These are phyloP conservation scores for Craspedostauros australis DNA, from an alignment of 108 stramenopile genomes.

Conservation along the genomic window DNA sequence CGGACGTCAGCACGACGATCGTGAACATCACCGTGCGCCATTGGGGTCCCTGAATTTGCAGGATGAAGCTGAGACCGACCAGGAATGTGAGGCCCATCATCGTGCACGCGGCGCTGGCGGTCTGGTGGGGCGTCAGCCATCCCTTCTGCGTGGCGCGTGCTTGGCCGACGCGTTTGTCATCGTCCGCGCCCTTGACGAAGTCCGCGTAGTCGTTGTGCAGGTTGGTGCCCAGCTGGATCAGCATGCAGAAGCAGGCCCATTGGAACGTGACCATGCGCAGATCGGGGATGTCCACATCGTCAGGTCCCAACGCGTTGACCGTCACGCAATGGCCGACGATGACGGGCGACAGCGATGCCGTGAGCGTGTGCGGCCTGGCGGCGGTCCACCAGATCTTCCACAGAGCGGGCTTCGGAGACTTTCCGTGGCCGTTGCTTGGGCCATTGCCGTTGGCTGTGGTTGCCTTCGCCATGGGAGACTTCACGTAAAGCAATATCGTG, in stretches of 20 bases:
- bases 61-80: constrained; percentile 47
- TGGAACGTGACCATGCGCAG: constrained; percentile 5
- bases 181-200: constrained; percentile 82
- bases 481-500: too few species aligned
- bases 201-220: constrained; percentile 91
- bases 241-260: constrained; percentile 43
- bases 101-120: constrained; percentile 44
- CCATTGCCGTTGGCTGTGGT: too few species aligned
- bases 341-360: constrained; percentile 68
- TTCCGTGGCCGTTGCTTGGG: too few species aligned
- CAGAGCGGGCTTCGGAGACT: constrained; percentile 37
- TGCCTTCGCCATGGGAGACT: too few species aligned
- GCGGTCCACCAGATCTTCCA: constrained; percentile 78
- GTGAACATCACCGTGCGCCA: constrained; percentile 1
- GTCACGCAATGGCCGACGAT: constrained; percentile 44
- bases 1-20: constrained; percentile 43
- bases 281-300: constrained; percentile 3
- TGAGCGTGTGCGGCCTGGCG: constrained; percentile 84
- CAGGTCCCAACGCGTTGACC: constrained; percentile 1
- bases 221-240: constrained; percentile 83
- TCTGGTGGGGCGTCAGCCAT: constrained; percentile 77
- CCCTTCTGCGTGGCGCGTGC: constrained; percentile 86
- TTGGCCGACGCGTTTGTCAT: constrained; percentile 76
- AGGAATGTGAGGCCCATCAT: constrained; percentile 38
- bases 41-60: neutral